Percentiles rank a stretch among this genome's conserved stretches.
Evolutionary conservation across 1,284 basidiomycete species (phyloP).

Genomic region (Papiliotrema nemorosa): DNA sequence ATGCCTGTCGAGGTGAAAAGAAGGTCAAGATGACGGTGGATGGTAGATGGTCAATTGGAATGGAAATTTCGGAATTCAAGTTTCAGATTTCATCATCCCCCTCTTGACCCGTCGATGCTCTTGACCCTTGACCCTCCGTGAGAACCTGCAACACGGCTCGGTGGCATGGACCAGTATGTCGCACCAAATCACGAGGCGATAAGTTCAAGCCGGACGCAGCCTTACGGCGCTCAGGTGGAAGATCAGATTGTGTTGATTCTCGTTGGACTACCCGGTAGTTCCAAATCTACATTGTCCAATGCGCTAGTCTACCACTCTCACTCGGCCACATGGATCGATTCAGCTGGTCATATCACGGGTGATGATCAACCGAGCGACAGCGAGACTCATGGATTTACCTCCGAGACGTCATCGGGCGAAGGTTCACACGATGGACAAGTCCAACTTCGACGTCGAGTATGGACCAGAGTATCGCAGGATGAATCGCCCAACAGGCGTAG

Average conservation of each 20-base stretch:
- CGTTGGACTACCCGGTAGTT: constrained; percentile 44
- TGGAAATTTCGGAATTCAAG: too few species aligned
- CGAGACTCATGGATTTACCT: not conserved
- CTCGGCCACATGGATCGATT: not conserved
- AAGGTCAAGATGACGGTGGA: too few species aligned
- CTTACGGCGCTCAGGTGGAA: not conserved
- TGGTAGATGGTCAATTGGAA: too few species aligned
- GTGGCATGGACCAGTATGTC: too few species aligned
- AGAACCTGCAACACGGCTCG: too few species aligned
- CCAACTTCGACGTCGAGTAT: constrained; percentile 9
- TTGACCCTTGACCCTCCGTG: too few species aligned
- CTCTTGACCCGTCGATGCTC: too few species aligned
- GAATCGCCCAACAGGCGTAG: constrained; percentile 36
- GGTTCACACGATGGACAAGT: too few species aligned
- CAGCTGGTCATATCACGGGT: not conserved
- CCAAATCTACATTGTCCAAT: constrained; percentile 43
- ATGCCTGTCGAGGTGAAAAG: too few species aligned
- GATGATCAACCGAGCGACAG: not conserved
- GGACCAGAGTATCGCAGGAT: constrained; percentile 48
- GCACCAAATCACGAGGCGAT: too few species aligned
- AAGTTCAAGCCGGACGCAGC: too few species aligned
- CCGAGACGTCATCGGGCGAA: not conserved
- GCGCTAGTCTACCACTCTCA: constrained; percentile 19
- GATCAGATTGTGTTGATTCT: constrained; percentile 39
- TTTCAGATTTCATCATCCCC: too few species aligned